Evolutionary conservation across 805 yeast species (phyloP).

Genomic region (Monosporozyma servazzii): DNA sequence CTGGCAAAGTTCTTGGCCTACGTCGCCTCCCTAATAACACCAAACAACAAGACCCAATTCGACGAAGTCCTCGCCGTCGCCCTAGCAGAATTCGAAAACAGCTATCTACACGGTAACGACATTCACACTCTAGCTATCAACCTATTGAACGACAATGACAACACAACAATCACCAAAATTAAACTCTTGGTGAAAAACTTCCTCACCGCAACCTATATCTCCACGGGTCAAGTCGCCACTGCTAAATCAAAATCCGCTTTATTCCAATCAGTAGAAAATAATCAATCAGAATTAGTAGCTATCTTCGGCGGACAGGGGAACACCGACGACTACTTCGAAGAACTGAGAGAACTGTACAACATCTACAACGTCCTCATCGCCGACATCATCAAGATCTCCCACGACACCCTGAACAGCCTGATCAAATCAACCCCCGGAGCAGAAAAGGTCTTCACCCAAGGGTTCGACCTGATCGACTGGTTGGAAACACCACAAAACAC

Average conservation of each 20-base stretch:
- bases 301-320: constrained; percentile 99
- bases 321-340: constrained; percentile 95
- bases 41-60: constrained; percentile 38
- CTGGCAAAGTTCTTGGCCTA: constrained; percentile 77
- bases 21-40: constrained; percentile 41
- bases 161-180: constrained; percentile 61
- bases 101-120: constrained; percentile 66
- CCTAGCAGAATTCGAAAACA: constrained; percentile 74
- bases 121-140: constrained; percentile 82
- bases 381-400: constrained; percentile 63
- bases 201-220: constrained; percentile 48
- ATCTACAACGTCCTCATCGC: constrained; percentile 66
- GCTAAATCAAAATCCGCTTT: constrained; percentile 48
- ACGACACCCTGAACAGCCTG: constrained; percentile 56
- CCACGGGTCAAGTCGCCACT: constrained; percentile 31
- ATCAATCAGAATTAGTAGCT: constrained; percentile 60
- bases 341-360: constrained; percentile 74
- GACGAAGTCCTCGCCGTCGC: constrained; percentile 63
- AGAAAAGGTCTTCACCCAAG: constrained; percentile 85
- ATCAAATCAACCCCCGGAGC: constrained; percentile 67
- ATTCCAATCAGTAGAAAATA: constrained; percentile 50
- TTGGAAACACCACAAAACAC: constrained; percentile 73
- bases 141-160: constrained; percentile 45
- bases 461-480: constrained; percentile 85
- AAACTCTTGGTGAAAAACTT: constrained; percentile 72